Base-by-base conservation (phyloP, 1,284 basidiomycete species). In the Pseudozyma sp. region DNA sequence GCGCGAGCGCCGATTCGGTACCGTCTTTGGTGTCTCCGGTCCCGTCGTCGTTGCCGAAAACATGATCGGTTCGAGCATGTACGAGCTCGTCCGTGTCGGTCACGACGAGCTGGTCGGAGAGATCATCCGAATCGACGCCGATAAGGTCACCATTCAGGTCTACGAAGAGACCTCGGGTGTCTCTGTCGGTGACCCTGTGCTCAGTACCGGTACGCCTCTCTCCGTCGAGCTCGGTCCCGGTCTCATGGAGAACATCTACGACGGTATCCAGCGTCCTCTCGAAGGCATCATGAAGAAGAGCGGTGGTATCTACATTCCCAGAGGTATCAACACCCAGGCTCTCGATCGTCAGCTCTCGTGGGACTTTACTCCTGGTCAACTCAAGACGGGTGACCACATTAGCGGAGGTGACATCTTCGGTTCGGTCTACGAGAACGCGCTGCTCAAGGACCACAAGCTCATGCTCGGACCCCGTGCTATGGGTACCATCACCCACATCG, bases 191-290 rank as follows among this genome's bases (percentile, higher is more conserved):
- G 96, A 99, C 87, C 96, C 96, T 59, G 97, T 99, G 14, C 87
- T 99, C 82, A 89, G 95, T 65, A 99, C 96, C 45, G 96, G 96
- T 66, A 99, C 99, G 86, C 96, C 96, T 40, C 89, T 99, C 60
- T 94, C 92, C 85, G 97, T 99, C 67, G 96, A 99, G 85, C 89
- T 99, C 49, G 96, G 96, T 57, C 96, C 96, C 83, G 95, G 95
- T 65, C 87, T 99, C 65, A 98, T 99, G 96, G 91, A 91, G 43
- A 98, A 99, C 86, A 99, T 99, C 82, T 95, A 97, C 82, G 95
- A 97, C 45, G 77, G 75, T 51, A 83, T 83, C 57, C 81, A 83
- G 67, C 75, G 82, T 60, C 70, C 81, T 14, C 85, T 88, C 44
- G 87, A 98, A 90, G 90, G 91, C 39, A 99, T 99, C 79, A 93